phyloP scores from a whole-genome alignment of 805 yeast genomes.

The Candida krabiensis region DNA sequence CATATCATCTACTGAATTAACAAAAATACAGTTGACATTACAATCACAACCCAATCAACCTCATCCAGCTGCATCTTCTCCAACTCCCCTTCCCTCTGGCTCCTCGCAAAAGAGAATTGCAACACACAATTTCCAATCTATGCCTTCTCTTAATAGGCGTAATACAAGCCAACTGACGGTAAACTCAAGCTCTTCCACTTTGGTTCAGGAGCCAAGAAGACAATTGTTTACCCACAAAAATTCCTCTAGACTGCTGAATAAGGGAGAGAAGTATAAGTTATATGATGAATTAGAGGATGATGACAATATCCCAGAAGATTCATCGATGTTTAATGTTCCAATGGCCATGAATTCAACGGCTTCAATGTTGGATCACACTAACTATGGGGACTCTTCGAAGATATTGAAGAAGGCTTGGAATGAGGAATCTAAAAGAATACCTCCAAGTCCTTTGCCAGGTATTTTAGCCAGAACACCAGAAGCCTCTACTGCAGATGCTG shows the following conservation, averaged over 20 bases:
- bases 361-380: constrained; percentile 26
- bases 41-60: constrained; percentile 1
- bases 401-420: constrained; percentile 28
- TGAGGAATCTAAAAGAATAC: constrained; percentile 31
- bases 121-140: constrained; percentile 15
- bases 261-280: constrained; percentile 27
- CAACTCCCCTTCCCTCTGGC: background rate
- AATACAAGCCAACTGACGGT: constrained; percentile 12
- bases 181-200: constrained; percentile 11
- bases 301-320: constrained; percentile 39
- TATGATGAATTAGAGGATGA: constrained; percentile 34
- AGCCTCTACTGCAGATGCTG: constrained; percentile 2
- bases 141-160: constrained; percentile 15
- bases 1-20: constrained; percentile 21
- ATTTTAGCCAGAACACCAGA: constrained; percentile 9
- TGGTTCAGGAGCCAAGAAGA: constrained; percentile 5
- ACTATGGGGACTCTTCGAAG: constrained; percentile 17
- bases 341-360: constrained; percentile 39
- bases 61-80: background rate
- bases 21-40: constrained; percentile 9
- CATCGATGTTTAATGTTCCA: constrained; percentile 54
- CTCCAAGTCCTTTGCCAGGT: constrained; percentile 55
- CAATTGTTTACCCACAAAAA: constrained; percentile 7
- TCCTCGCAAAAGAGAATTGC: constrained; percentile 4
- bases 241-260: constrained; percentile 17